Evolutionary conservation across 2,329 filamentous ascomycete genomes (phyloP), one percentile per base, ranked within the genome.

Genomic region (Cordyceps fumosorosea): DNA sequence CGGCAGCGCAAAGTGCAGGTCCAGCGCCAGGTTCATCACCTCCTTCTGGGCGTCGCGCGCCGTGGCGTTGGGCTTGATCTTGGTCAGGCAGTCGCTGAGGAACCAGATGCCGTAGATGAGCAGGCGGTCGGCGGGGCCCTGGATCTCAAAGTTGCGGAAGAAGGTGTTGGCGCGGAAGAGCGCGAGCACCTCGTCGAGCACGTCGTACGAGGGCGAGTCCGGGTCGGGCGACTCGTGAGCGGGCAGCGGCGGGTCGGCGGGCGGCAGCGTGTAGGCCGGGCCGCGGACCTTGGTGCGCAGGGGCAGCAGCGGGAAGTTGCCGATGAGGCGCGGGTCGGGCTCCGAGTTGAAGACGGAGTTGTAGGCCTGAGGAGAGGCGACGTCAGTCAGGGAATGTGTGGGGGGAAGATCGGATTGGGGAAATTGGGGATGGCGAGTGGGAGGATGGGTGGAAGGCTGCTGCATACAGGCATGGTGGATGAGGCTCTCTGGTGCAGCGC

Each of bases 91-190:
- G 76, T 98, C 93, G 77, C 89, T 93, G 71, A 98, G 84, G 77
- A 93, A 98, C 73, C 96, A 84, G 74, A 97, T 99, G 65, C 93
- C 93, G 79, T 99, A 99, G 72, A 98, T 93, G 68, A 99, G 83
- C 71, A 98, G 86, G 47, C 95, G 85, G 78, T 99, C 95, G 63
- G 95, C 93, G 29, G 91, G 90, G 16, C 95, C 95, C 78, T 96
- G 93, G 80, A 98, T 96, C 82, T 98, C 95, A 71, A 99, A 99
- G 83, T 98, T 99, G 71, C 95, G 90, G 84, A 98, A 99, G 78
- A 99, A 93, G 64, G 93, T 97, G 81, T 99, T 98, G 70, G 95
- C 93, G 67, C 95, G 91, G 84, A 98, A 99, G 56, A 98, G 85
- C 14, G 88, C 84, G 61, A 99, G 84, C 57, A 96, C 87, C 81